Percentiles rank a stretch among this genome's conserved stretches.
phyloP scores from a whole-genome alignment of 768 basidiomycete species.

The Macrolepiota fuliginosa region DNA sequence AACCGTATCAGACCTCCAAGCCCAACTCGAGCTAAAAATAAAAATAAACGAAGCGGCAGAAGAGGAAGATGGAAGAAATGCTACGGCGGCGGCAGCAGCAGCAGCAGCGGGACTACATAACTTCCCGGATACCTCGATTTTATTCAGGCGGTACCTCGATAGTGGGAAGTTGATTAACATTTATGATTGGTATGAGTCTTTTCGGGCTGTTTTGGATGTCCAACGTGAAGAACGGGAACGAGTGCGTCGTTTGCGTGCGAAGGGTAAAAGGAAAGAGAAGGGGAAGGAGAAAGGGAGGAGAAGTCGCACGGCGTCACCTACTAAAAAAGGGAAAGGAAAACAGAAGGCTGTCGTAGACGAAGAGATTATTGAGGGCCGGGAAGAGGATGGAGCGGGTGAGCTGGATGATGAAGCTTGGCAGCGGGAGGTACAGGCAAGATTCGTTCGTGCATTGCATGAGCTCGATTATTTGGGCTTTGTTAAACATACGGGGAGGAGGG shows the following conservation, averaged over 20 bases:
- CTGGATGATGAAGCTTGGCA: constrained; percentile 56
- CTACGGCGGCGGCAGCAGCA: no score
- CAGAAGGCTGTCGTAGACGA: constrained; percentile 24
- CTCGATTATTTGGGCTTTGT: constrained; percentile 79
- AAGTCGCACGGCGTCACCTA: constrained; percentile 2
- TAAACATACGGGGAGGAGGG: constrained; percentile 76
- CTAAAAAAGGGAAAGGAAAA: constrained; percentile 23
- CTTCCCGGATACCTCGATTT: constrained; percentile 72
- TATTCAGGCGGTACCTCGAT: constrained; percentile 75
- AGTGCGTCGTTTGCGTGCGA: not conserved
- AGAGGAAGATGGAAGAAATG: constrained; percentile 12
- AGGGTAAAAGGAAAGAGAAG: not conserved
- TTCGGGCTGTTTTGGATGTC: constrained; percentile 61
- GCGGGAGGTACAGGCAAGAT: constrained; percentile 70
- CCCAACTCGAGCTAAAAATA: not conserved
- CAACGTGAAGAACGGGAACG: constrained; percentile 34
- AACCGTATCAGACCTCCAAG: constrained; percentile 10
- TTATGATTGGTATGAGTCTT: constrained; percentile 87
- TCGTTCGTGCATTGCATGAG: constrained; percentile 78
- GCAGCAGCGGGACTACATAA: constrained; percentile 38
- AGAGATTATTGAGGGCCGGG: constrained; percentile 24
- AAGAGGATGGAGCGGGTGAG: constrained; percentile 26
- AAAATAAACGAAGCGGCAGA: not conserved
- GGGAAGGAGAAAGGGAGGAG: not conserved
- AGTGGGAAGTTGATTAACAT: constrained; percentile 83